Percentiles rank a stretch among this genome's conserved stretches.
Evolutionary conservation across 2,329 filamentous ascomycete species (phyloP).

Genomic region (Colletotrichum somersetense): DNA sequence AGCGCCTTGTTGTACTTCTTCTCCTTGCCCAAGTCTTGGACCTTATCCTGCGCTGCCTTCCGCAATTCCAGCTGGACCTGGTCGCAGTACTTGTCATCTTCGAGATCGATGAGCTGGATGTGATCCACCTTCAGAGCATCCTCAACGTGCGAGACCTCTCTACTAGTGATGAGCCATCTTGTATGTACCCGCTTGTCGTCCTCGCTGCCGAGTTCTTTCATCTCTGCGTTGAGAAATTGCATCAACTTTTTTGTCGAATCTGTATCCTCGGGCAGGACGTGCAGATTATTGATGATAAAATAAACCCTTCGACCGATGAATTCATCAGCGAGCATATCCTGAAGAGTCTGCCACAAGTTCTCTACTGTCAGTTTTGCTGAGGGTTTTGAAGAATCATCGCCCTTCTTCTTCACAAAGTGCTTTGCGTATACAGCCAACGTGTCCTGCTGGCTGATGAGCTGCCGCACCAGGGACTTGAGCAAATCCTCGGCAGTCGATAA

Average conservation of each 20-base stretch:
- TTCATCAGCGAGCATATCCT: conserved; percentile 57
- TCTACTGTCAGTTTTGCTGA: conserved; percentile 52
- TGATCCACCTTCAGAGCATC: conserved; percentile 48
- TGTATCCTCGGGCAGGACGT: conserved; percentile 52
- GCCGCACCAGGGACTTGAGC: conserved; percentile 55
- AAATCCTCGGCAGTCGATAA: conserved; percentile 56
- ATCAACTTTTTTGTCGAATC: conserved; percentile 52
- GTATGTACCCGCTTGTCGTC: conserved; percentile 46
- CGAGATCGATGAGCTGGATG: conserved; percentile 53
- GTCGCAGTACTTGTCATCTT: conserved; percentile 53
- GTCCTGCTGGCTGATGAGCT: conserved; percentile 53
- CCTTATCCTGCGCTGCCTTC: conserved; percentile 53
- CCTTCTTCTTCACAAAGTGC: conserved; percentile 50
- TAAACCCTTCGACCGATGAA: conserved; percentile 53
- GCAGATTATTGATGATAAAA: conserved; percentile 57
- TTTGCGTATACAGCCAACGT: conserved; percentile 53
- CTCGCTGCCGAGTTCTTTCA: conserved; percentile 44
- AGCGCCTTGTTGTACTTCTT: conserved; percentile 58
- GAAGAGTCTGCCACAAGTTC: conserved; percentile 56
- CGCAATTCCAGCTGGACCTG: conserved; percentile 53
- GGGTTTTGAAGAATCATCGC: conserved; percentile 46
- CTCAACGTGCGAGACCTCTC: conserved; percentile 46
- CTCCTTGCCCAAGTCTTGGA: conserved; percentile 49
- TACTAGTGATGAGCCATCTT: conserved; percentile 57
- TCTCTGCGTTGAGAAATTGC: conserved; percentile 49